Percentiles rank a stretch among this genome's conserved stretches.
phyloP scores from a whole-genome alignment of 495 filamentous ascomycete species.

The Lophiotrema nucula region DNA sequence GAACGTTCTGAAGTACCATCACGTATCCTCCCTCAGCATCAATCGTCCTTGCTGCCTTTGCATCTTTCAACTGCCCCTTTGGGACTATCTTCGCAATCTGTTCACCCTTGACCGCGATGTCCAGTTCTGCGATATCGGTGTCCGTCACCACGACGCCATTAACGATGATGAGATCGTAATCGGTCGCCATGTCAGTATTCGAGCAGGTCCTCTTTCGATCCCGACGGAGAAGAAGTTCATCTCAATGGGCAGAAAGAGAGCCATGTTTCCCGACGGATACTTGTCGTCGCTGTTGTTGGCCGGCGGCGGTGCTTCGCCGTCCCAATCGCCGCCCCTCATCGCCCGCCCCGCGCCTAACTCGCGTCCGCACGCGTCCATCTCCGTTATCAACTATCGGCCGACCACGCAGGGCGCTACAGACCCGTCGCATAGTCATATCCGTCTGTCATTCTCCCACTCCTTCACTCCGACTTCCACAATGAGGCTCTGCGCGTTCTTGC shows the following conservation, averaged over 20 bases:
- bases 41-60: slow-evolving; percentile 41
- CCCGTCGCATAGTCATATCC: slow-evolving; percentile 6
- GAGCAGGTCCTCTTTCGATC: background rate
- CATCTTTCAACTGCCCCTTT: slow-evolving; percentile 35
- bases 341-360: slow-evolving; percentile 8
- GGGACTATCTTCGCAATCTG: slow-evolving; percentile 51
- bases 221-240: background rate
- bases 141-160: slow-evolving; percentile 53
- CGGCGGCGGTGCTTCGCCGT: background rate
- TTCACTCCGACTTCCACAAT: background rate
- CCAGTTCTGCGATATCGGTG: slow-evolving; percentile 45
- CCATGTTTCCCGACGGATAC: too few species aligned
- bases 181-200: slow-evolving; percentile 22
- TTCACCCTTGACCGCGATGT: slow-evolving; percentile 54
- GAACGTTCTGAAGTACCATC: slow-evolving; percentile 38
- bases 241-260: too few species aligned
- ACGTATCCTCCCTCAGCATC: slow-evolving; percentile 53
- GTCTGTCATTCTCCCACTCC: slow-evolving; percentile 3
- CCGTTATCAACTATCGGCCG: too few species aligned
- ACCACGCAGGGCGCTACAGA: background rate
- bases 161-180: slow-evolving; percentile 47
- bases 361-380: background rate
- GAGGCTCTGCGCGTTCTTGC: background rate
- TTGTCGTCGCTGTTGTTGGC: background rate
- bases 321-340: slow-evolving; percentile 22